These are phyloP conservation scores for Niebla homalea DNA, from an alignment of 495 filamentous ascomycete genomes.

Conservation along the genomic window DNA sequence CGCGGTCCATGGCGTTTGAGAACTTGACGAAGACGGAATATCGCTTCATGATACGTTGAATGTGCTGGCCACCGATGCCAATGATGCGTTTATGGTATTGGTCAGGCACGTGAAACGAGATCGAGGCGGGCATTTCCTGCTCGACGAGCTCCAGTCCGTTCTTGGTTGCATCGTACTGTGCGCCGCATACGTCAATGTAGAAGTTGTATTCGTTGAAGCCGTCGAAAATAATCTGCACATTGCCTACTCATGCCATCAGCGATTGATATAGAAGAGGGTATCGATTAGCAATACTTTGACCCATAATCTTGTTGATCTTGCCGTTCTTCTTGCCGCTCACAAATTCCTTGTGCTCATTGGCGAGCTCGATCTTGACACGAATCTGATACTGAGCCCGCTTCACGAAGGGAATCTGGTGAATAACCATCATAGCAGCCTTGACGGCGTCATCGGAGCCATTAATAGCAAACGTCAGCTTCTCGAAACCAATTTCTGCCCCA, in stretches of 20 bases:
- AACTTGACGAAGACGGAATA: constrained; percentile 99
- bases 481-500: constrained; percentile 85
- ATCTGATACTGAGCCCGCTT: constrained; percentile 80
- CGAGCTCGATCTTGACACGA: constrained; percentile 93
- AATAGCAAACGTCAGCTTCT: constrained; percentile 85
- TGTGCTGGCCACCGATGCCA: constrained; percentile 94
- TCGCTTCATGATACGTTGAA: constrained; percentile 99
- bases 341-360: constrained; percentile 99
- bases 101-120: constrained; percentile 98
- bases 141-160: constrained; percentile 84
- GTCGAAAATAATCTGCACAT: constrained; percentile 98
- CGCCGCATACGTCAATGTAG: constrained; percentile 92
- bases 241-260: constrained; percentile 35
- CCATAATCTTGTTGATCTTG: constrained; percentile 99
- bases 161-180: constrained; percentile 82
- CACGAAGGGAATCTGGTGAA: constrained; percentile 83
- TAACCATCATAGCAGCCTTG: constrained; percentile 82
- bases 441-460: constrained; percentile 91
- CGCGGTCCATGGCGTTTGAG: constrained; percentile 97
- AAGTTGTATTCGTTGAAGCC: constrained; percentile 99
- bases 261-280: not conserved
- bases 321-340: constrained; percentile 99
- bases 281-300: constrained; percentile 50
- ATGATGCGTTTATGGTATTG: constrained; percentile 99
- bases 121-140: constrained; percentile 97